Evolutionary conservation across 495 filamentous ascomycete species (phyloP).

Genomic region (Aspergillus indologenus): DNA sequence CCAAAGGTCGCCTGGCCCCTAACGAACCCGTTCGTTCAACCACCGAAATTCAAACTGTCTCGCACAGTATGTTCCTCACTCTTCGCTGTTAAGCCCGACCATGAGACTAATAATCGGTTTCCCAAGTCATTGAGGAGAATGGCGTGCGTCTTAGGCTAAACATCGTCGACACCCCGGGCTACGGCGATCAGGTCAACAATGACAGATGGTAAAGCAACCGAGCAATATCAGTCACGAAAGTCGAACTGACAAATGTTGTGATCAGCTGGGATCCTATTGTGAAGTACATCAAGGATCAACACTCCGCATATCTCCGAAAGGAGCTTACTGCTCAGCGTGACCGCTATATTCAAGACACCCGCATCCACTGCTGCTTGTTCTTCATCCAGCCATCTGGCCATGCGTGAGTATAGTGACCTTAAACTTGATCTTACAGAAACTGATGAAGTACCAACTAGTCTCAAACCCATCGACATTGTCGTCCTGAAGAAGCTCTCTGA

Average conservation of each 20-base stretch:
- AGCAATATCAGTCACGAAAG: neutral
- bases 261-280: slow-evolving; percentile 86
- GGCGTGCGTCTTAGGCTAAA: slow-evolving; percentile 75
- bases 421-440: neutral
- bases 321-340: slow-evolving; percentile 99
- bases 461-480: slow-evolving; percentile 99
- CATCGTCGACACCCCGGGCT: slow-evolving; percentile 78
- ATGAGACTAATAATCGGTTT: slow-evolving; percentile 18
- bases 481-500: slow-evolving; percentile 98
- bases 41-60: slow-evolving; percentile 96
- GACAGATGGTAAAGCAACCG: slow-evolving; percentile 60
- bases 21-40: slow-evolving; percentile 91
- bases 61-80: slow-evolving; percentile 64
- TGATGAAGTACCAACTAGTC: slow-evolving; percentile 38
- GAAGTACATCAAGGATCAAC: slow-evolving; percentile 99
- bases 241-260: neutral
- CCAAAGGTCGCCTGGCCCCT: slow-evolving; percentile 88
- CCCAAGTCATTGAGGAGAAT: slow-evolving; percentile 93
- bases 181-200: slow-evolving; percentile 80
- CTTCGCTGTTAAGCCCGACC: neutral
- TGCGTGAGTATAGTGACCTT: slow-evolving; percentile 52
- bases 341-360: slow-evolving; percentile 97
- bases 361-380: slow-evolving; percentile 99
- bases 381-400: slow-evolving; percentile 99
- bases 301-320: slow-evolving; percentile 99